Conservation (phyloP, 148 eudicot species). For the Polygonum aviculare region DNA sequence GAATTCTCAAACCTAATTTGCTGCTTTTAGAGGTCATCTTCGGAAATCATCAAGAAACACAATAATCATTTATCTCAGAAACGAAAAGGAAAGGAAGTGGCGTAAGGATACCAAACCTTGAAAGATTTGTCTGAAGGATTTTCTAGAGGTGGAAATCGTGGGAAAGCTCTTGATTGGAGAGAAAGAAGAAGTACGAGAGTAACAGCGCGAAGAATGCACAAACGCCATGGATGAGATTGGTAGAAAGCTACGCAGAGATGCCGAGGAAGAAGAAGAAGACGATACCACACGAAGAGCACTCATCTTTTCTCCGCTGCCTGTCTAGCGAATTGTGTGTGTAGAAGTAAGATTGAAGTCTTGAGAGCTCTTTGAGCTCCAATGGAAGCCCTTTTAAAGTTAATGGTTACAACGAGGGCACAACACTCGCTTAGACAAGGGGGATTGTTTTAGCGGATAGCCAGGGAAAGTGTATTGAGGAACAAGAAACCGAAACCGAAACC, state of each 20-base stretch:
- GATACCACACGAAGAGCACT: neutral
- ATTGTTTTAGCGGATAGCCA: neutral
- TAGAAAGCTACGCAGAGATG: slow-evolving; percentile 8
- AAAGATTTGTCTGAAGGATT: slow-evolving; percentile 13
- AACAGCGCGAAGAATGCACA: neutral
- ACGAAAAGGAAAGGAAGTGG: neutral
- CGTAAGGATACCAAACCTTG: slow-evolving; percentile 16
- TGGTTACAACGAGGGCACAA: neutral
- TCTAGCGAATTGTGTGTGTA: neutral
- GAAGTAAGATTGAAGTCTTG: neutral
- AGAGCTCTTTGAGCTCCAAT: neutral
- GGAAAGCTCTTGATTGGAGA: slow-evolving; percentile 9
- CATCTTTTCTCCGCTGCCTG: neutral
- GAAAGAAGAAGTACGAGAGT: neutral
- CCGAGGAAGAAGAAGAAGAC: slow-evolving; percentile 7
- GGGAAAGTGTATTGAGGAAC: neutral
- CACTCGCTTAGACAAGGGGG: neutral
- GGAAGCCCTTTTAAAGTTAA: neutral
- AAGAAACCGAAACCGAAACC: neutral
- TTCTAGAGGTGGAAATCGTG: slow-evolving; percentile 10
- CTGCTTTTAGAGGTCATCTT: neutral
- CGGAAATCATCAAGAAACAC: neutral
- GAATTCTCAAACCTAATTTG: neutral
- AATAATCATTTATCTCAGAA: neutral
- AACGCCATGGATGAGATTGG: slow-evolving; percentile 6